Base-by-base conservation (phyloP, 805 yeast species). In the Candida coquimbonensis region DNA sequence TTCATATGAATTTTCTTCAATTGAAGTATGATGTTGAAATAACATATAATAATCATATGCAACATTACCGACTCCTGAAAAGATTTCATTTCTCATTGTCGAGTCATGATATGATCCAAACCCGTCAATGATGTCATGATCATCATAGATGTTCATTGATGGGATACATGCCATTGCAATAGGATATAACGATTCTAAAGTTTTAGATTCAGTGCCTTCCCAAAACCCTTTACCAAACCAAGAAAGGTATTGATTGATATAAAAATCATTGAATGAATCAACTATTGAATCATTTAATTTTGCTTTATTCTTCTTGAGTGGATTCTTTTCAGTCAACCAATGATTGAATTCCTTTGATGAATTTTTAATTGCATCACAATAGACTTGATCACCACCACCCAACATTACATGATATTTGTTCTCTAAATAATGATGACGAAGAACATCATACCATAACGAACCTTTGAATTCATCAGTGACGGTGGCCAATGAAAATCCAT, bases 321-420 rank as follows among this genome's bases (percentile, higher is more conserved):
- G 65, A 48, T 72, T 76, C 46, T 69, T 72, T 49, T 78, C 80
- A 27, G 69, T 59, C 27, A 78, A 62, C 96, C 97, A 89, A 29
- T 76, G 61, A 49, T 72, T 62, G 53, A 85, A 77, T 8, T 61
- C 60, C 40, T 72, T 58, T 14, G 83, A 78, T 19, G 77, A 70
- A 19, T 73, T 52, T 62, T 83, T 85, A 53, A 91, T 80, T 1
- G 87, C 73, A 65, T 91, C 99, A 43, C 90, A 80, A 62, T 91
- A 91, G 42, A 91, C 75, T 66, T 91, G 99, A 65, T 91, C 99
- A 31, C 99, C 99, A 43, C 98, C 98, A 27, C 98, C 98, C 27
- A 93, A 69, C 95, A 91, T 90, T 5, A 88, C 97, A 62, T 91
- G 96, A 65, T 87, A 87, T 37, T 73, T 77, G 36, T 76, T 77